These are phyloP conservation scores for Mycosphaerella arachidis DNA, from an alignment of 2,329 filamentous ascomycete species.

Conservation along the genomic window DNA sequence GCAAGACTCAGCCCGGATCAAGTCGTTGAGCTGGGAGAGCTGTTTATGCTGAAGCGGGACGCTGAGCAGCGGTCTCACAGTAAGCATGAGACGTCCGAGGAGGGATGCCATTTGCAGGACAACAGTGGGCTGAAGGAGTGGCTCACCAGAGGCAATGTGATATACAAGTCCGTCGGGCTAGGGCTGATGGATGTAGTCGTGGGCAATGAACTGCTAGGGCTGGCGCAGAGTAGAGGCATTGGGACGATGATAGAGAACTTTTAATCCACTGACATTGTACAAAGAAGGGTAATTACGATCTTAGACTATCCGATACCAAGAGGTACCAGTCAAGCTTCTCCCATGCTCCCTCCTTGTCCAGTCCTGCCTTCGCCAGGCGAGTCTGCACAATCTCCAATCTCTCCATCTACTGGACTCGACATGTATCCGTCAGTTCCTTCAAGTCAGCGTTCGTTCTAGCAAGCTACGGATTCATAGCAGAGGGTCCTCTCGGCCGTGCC, in stretches of 20 bases:
- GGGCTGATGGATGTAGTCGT: conserved; percentile 66
- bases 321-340: neutral
- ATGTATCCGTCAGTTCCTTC: neutral
- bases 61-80: conserved; percentile 37
- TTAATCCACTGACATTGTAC: conserved; percentile 16
- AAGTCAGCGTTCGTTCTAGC: neutral
- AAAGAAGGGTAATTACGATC: neutral
- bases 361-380: neutral
- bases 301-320: neutral
- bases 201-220: conserved; percentile 52
- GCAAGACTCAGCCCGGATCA: conserved; percentile 68
- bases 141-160: conserved; percentile 56
- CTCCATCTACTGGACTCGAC: neutral
- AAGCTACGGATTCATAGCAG: neutral
- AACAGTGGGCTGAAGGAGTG: conserved; percentile 50
- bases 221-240: conserved; percentile 53
- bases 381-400: neutral
- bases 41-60: conserved; percentile 61
- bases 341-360: neutral
- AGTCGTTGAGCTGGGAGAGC: conserved; percentile 81
- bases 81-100: conserved; percentile 21
- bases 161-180: conserved; percentile 66
- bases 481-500: neutral
- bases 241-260: conserved; percentile 52
- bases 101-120: conserved; percentile 32